Evolutionary conservation across 2,329 filamentous ascomycete genomes (phyloP).

Genomic region (Trichoderma brevicompactum): DNA sequence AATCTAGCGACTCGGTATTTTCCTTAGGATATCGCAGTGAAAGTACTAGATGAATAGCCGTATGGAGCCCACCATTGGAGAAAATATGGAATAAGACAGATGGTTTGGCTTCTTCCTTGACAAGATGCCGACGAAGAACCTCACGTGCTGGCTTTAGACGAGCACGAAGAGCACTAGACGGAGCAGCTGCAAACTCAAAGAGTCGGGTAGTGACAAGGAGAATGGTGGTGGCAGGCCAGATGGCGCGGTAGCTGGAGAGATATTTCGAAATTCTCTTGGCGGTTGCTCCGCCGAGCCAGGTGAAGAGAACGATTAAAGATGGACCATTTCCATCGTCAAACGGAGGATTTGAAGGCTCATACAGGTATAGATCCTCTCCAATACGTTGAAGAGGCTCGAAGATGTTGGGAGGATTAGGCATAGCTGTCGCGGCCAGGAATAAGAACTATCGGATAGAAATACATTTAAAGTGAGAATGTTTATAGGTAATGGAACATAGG

Average conservation of each 20-base stretch:
- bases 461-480: background rate
- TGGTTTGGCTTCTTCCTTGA: background rate
- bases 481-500: background rate
- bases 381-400: slow-evolving; percentile 8
- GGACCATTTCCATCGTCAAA: background rate
- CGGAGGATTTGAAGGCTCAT: background rate
- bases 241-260: background rate
- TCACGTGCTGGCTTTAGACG: slow-evolving; percentile 13
- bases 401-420: background rate
- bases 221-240: slow-evolving; percentile 12
- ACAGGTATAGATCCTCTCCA: slow-evolving; percentile 4
- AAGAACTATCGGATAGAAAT: background rate
- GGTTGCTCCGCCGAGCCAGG: slow-evolving; percentile 11
- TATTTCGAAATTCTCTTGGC: slow-evolving; percentile 10
- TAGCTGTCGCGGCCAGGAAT: background rate
- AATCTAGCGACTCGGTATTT: background rate
- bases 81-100: slow-evolving; percentile 16
- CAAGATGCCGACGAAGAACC: background rate
- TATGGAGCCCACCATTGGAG: slow-evolving; percentile 25
- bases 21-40: background rate
- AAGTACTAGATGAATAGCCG: background rate
- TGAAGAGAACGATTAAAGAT: slow-evolving; percentile 12
- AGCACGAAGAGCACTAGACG: background rate
- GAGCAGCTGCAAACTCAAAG: slow-evolving; percentile 3
- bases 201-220: slow-evolving; percentile 3